Evolutionary conservation across 495 filamentous ascomycete genomes (phyloP).

Genomic region (Aspergillus sparsus): DNA sequence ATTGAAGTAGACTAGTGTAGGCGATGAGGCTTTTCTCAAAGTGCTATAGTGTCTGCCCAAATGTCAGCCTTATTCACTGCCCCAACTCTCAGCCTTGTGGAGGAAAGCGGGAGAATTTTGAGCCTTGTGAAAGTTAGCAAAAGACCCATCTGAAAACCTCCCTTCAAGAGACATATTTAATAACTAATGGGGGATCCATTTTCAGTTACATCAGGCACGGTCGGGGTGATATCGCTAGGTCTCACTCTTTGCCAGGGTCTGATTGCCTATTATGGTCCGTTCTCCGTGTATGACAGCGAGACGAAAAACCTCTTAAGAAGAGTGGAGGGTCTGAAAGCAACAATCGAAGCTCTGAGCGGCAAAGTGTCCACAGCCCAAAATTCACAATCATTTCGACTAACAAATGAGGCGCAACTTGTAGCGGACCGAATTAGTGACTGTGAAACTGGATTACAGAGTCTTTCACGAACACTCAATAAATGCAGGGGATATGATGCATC

Average conservation of each 20-base stretch:
- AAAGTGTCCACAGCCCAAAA: background rate
- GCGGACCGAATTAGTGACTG: background rate
- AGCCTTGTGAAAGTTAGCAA: too few species aligned
- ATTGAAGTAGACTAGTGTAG: too few species aligned
- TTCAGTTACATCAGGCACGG: constrained; percentile 23
- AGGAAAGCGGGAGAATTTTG: too few species aligned
- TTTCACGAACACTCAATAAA: background rate
- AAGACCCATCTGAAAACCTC: background rate
- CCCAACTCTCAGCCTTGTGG: too few species aligned
- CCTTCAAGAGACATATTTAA: background rate
- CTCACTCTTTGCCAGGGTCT: constrained; percentile 27
- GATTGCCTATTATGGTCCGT: constrained; percentile 24
- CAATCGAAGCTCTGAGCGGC: background rate
- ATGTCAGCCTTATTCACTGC: too few species aligned
- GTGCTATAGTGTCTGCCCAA: too few species aligned
- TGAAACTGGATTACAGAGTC: background rate
- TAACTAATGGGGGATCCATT: constrained; percentile 29
- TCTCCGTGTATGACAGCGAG: constrained; percentile 18
- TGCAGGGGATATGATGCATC: background rate
- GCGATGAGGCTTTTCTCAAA: too few species aligned
- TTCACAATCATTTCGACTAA: background rate
- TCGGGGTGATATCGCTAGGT: constrained; percentile 31
- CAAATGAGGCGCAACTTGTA: background rate
- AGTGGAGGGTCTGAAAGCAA: constrained; percentile 6
- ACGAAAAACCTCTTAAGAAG: constrained; percentile 6